A percentile compares a stretch with the other conserved stretches of the same genome.
Evolutionary conservation across 2,329 filamentous ascomycete genomes (phyloP).

Genomic region (Tympanopsis confertula): DNA sequence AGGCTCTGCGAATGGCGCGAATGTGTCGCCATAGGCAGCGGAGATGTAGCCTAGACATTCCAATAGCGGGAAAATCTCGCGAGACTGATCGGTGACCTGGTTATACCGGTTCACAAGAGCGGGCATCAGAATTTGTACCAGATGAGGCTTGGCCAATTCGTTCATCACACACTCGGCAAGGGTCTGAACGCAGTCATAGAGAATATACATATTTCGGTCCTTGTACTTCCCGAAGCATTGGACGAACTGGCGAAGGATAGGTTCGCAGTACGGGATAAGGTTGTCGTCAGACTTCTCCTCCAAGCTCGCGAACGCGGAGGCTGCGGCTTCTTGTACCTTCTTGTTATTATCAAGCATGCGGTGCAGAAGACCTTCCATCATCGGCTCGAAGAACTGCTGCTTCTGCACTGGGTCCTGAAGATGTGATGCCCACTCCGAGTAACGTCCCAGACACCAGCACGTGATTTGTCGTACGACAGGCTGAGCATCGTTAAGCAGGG

Average conservation of each 20-base stretch:
- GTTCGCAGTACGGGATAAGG: conserved; percentile 73
- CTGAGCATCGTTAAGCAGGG: conserved; percentile 71
- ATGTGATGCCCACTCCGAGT: conserved; percentile 81
- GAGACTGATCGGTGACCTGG: conserved; percentile 74
- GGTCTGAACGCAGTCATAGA: conserved; percentile 97
- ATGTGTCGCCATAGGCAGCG: conserved; percentile 69
- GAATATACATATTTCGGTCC: conserved; percentile 95
- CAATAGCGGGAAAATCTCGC: conserved; percentile 88
- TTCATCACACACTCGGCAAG: conserved; percentile 83
- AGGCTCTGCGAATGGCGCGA: conserved; percentile 72
- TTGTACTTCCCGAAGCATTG: conserved; percentile 91
- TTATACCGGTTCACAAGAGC: conserved; percentile 82
- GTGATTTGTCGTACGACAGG: conserved; percentile 93
- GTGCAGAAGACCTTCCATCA: conserved; percentile 90
- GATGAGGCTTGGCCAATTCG: conserved; percentile 65
- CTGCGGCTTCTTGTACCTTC: conserved; percentile 90
- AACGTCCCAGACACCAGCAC: conserved; percentile 91
- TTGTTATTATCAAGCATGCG: conserved; percentile 98
- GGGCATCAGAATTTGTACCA: conserved; percentile 84
- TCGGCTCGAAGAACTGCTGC: conserved; percentile 75
- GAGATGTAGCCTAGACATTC: conserved; percentile 94
- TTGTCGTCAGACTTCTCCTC: conserved; percentile 82
- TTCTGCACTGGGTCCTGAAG: conserved; percentile 57
- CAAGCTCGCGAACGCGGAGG: conserved; percentile 88
- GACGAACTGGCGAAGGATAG: conserved; percentile 87